Evolutionary conservation across 495 filamentous ascomycete genomes (phyloP).

Genomic region (Aspergillus bridgeri): DNA sequence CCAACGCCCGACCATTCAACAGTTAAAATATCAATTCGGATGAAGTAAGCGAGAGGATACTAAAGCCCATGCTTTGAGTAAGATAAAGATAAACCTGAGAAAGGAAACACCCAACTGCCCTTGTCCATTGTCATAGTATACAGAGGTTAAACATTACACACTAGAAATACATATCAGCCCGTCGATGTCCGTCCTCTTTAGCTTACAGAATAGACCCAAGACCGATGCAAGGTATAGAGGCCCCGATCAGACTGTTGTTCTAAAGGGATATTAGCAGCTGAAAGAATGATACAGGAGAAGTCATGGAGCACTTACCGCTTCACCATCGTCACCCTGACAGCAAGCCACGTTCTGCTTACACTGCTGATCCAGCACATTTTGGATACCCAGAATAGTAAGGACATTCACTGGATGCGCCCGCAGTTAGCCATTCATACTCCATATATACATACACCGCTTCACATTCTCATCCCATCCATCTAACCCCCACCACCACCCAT

Average conservation of each 20-base stretch:
- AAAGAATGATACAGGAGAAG: background rate
- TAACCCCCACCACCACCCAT: background rate
- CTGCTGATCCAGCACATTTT: constrained; percentile 45
- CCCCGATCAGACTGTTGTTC: constrained; percentile 34
- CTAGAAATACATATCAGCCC: background rate
- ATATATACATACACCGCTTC: no score
- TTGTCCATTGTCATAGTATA: no score
- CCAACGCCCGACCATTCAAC: no score
- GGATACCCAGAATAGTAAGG: constrained; percentile 29
- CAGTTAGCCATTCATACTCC: no score
- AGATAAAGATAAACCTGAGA: no score
- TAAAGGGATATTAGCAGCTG: constrained; percentile 9
- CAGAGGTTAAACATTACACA: background rate
- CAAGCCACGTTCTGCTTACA: constrained; percentile 55
- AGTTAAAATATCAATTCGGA: no score
- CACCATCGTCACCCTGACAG: constrained; percentile 43
- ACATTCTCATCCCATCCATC: no score
- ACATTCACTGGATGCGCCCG: constrained; percentile 23
- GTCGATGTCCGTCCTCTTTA: no score
- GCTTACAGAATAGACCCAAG: constrained; percentile 45
- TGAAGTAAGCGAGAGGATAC: no score
- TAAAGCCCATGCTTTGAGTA: no score
- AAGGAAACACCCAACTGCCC: no score
- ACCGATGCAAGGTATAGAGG: constrained; percentile 48
- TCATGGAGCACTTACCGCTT: constrained; percentile 29